Conservation (phyloP, 495 filamentous ascomycete species). For the Neurospora sp. region DNA sequence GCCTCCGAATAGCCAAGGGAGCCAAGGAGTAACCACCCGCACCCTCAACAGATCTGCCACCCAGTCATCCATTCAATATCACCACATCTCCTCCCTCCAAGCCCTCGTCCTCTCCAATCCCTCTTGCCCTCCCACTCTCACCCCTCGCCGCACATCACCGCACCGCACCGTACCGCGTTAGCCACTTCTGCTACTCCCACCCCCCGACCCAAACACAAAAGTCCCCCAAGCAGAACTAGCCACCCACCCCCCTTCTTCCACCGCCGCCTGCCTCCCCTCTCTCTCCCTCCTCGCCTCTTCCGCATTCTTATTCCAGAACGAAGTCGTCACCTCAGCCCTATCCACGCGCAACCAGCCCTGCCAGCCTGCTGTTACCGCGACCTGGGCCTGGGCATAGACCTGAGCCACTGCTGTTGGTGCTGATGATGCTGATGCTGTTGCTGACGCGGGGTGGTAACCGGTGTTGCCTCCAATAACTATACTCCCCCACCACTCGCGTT, state of each 20-base stretch:
- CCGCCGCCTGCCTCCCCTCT: conserved; percentile 10
- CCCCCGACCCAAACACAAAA: conserved; percentile 10
- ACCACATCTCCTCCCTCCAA: no score
- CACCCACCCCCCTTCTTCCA: conserved; percentile 17
- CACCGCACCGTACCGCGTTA: not conserved
- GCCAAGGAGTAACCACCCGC: not conserved
- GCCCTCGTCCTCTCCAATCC: no score
- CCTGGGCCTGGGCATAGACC: no score
- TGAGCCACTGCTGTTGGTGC: not conserved
- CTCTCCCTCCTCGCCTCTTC: conserved; percentile 14
- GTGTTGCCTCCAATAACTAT: conserved; percentile 30
- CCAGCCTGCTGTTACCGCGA: conserved; percentile 29
- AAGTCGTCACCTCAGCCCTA: conserved; percentile 20
- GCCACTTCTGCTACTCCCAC: not conserved
- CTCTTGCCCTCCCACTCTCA: not conserved
- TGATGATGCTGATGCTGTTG: no score
- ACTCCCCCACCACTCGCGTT: conserved; percentile 40
- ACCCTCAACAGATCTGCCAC: not conserved
- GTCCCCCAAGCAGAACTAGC: conserved; percentile 18
- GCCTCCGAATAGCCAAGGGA: not conserved
- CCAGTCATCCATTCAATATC: not conserved
- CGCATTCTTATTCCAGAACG: conserved; percentile 9
- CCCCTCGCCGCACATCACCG: no score
- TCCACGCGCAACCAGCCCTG: conserved; percentile 42
- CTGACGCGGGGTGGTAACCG: no score